Evolutionary conservation across 306 rosid species (phyloP).

Genomic region (Malus asiatica): DNA sequence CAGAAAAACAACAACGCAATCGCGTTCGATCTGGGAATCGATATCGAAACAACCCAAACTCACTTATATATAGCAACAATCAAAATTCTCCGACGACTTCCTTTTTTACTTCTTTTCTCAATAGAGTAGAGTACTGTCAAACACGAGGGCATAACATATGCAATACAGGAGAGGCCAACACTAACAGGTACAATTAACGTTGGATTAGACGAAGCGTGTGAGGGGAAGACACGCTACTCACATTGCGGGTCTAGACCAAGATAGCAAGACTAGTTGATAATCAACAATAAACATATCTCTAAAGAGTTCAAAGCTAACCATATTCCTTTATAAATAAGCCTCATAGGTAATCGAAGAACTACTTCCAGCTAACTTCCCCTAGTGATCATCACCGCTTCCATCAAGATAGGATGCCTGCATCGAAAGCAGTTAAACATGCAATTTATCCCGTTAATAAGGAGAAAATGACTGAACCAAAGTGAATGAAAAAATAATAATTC

Average conservation of each 20-base stretch:
- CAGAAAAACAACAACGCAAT: no score
- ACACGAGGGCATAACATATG: not conserved
- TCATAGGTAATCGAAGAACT: not conserved
- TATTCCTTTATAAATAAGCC: not conserved
- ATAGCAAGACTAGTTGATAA: not conserved
- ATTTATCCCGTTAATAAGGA: not conserved
- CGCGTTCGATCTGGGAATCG: not conserved
- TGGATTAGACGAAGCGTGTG: not conserved
- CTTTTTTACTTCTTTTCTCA: not conserved
- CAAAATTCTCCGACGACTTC: not conserved
- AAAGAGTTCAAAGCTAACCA: not conserved
- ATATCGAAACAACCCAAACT: not conserved
- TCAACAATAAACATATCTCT: not conserved
- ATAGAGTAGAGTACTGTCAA: not conserved
- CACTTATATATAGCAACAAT: not conserved
- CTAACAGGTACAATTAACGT: not conserved
- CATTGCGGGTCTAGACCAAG: not conserved
- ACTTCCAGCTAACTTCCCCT: not conserved
- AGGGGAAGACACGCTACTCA: not conserved
- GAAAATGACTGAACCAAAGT: not conserved
- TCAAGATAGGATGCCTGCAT: slow-evolving; percentile 1
- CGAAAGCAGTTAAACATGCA: not conserved
- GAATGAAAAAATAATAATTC: no score
- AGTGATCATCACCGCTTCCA: not conserved
- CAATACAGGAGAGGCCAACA: not conserved